Base-by-base conservation (phyloP, 495 filamentous ascomycete genomes). In the Platismatia glauca region DNA sequence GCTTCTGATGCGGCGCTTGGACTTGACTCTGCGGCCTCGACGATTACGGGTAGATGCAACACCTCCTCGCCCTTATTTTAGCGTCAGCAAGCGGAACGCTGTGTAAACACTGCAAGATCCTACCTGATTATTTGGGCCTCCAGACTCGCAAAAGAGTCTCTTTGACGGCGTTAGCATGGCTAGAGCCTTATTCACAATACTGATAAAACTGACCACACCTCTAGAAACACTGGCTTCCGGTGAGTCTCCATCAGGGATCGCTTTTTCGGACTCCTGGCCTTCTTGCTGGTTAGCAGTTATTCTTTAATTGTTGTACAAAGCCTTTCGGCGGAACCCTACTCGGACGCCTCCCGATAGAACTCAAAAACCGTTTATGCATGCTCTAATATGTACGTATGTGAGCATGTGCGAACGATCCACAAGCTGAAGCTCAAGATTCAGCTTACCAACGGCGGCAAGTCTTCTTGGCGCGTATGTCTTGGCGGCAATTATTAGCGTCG, bases 11-110 rank as follows among this genome's bases (percentile, higher is more conserved):
- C 91, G 27, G 95, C 95, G 37, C 76, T 76, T 15, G 94, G 91
- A 53, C 89, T 92, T 37, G 91, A 95, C 71, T 97, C 95, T 77
- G 93, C 92, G 35, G 86, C 82, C 66, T 97, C 95, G 73, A 99
- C 95, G 67, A 99, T 97, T 34, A 84, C 79, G 9, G 95, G 94
- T n/a, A 99, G 88, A 68, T 89, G 89, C 43, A 96, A 83, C 63
- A 95, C 91, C 76, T 97, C 94, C 69, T 90, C 88, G 65, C 89
- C 89, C 78, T 90, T 73, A 50, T 48, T 60, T 60, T 18, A 61
- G 53, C 15, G n/a, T 66, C 24, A 60, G 62, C 38, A 39, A 39
- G 27, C 60, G 44, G 69, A 63, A 24, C 31, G 50, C 38, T 35
- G 22, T 29, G 22, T 29, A n/a, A 46, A 46, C 35, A 7, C 33